These are phyloP conservation scores for Dioscorea alata DNA, from an alignment of 106 monocot species.

Conservation along the genomic window DNA sequence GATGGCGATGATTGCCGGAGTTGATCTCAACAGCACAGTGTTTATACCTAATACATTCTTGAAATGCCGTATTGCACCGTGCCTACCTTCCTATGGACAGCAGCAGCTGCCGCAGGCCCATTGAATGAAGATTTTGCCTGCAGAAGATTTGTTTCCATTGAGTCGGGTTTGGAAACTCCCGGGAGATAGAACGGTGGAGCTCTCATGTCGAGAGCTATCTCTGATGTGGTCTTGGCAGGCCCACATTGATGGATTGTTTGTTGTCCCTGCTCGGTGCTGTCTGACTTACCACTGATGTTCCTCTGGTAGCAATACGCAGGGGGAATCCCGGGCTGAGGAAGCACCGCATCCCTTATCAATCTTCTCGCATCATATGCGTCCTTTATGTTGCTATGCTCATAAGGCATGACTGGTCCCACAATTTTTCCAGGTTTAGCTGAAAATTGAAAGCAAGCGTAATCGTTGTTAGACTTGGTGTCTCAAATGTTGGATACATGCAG, in stretches of 20 bases:
- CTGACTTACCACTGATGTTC: constrained; percentile 17
- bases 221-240: constrained; percentile 10
- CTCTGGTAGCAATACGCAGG: constrained; percentile 37
- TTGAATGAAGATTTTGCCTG: constrained; percentile 22
- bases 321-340: constrained; percentile 22
- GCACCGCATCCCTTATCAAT: constrained; percentile 41
- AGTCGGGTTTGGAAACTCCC: constrained; percentile 4
- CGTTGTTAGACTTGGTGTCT: background rate
- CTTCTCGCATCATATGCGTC: constrained; percentile 58
- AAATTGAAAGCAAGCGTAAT: background rate
- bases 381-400: constrained; percentile 40
- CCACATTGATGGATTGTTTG: constrained; percentile 5
- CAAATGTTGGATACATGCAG: background rate
- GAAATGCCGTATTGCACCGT: background rate
- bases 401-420: constrained; percentile 61
- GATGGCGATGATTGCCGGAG: too few species aligned
- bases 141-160: constrained; percentile 9
- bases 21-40: too few species aligned
- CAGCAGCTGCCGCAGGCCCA: constrained; percentile 20
- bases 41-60: background rate
- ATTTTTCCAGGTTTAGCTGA: constrained; percentile 74
- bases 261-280: constrained; percentile 7
- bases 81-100: constrained; percentile 1
- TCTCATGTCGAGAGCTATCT: constrained; percentile 25
- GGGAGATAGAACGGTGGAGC: constrained; percentile 12